Base-by-base conservation (phyloP, 2,329 filamentous ascomycete genomes). In the Arachnomyces sp. region DNA sequence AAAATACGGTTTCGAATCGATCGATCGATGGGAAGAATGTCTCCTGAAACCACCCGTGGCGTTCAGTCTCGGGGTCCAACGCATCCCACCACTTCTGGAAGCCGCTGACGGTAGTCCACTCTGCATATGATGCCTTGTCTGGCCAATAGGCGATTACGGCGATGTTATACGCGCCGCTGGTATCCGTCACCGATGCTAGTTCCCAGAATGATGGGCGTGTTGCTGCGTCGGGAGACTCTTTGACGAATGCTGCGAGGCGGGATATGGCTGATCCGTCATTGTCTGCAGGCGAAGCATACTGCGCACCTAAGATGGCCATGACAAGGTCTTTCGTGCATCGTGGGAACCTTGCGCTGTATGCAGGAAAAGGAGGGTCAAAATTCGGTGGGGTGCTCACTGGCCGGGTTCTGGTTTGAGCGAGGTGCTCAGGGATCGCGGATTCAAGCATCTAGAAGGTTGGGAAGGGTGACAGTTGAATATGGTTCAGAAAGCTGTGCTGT, bases 1-100 rank as follows among this genome's bases (percentile, higher is more conserved):
- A 66, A 40, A 66, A 66, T 8, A 70, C 52, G 0, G 64, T 69
- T 46, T 71, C 66, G 49, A 68, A 61, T 9, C 64, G 59, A 42
- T 70, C 64, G 2, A 67, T 49, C 1, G 59, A 54, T 2, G 67
- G 67, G 17, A 57, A 51, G 41, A 71, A 60, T 20, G 67, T 47
- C 47, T 71, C 66, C 15, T 61, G 49, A 48, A 70, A 70, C 61
- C 61, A 70, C 9, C 67, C 66, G 11, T 61, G 42, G 8, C 34
- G 46, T 2, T 31, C 36, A n/a, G 47, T 49, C 8, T 47, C 42
- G 4, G 50, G 44, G 7, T 59, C 43, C 1, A 62, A 45, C 3
- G 36, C 45, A 3, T 57, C 37, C 65, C 65, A 69, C 64, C 64
- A 68, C 2, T 35, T 31, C 4, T 51, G 36, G 39, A 68, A 69